phyloP scores from a whole-genome alignment of 1,284 basidiomycete species.

The Sanghuangporus sanghuang region DNA sequence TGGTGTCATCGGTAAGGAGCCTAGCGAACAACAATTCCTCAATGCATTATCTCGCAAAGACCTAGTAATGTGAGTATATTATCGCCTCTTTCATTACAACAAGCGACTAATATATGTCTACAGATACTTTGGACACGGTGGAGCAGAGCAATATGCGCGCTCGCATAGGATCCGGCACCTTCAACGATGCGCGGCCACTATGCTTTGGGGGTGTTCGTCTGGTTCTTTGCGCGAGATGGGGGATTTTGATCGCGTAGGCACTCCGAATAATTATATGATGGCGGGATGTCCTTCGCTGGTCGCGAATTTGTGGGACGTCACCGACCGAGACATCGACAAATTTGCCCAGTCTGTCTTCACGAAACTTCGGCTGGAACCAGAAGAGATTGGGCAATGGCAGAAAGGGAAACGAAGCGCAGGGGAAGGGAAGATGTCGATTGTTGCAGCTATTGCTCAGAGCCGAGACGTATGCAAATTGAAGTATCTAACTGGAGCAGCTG shows the following conservation, averaged over 20 bases:
- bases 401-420: constrained; percentile 18
- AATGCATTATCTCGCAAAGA: constrained; percentile 69
- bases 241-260: constrained; percentile 88
- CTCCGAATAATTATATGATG: constrained; percentile 92
- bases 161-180: constrained; percentile 82
- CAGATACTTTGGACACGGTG: constrained; percentile 96
- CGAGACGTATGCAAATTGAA: constrained; percentile 82
- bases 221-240: constrained; percentile 86
- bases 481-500: constrained; percentile 94
- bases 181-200: constrained; percentile 81
- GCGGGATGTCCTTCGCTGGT: constrained; percentile 92
- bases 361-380: constrained; percentile 54
- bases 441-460: constrained; percentile 76
- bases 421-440: constrained; percentile 44
- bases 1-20: constrained; percentile 71
- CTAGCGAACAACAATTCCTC: constrained; percentile 78
- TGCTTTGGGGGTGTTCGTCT: constrained; percentile 99
- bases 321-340: constrained; percentile 94
- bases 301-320: constrained; percentile 97
- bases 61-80: constrained; percentile 74
- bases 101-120: not conserved
- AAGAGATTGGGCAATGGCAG: constrained; percentile 28
- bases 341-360: constrained; percentile 84
- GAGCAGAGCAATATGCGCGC: constrained; percentile 91
- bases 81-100: not conserved